These are phyloP conservation scores for Neoscytalidium dimidiatum DNA, from an alignment of 2,329 filamentous ascomycete species.

Conservation along the genomic window DNA sequence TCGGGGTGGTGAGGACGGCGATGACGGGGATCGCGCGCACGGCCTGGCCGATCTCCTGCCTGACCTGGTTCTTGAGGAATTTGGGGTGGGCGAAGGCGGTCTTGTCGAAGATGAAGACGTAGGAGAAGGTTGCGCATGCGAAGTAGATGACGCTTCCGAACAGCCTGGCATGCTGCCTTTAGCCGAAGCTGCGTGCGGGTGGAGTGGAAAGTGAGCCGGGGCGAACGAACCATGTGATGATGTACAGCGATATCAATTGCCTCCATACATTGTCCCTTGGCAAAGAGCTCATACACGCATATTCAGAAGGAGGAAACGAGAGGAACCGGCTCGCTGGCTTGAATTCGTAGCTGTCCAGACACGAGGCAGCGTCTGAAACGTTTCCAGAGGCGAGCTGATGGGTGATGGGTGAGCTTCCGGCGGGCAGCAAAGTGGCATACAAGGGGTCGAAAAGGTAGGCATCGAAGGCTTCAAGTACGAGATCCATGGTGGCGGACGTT, in stretches of 20 bases:
- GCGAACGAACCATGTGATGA: constrained; percentile 79
- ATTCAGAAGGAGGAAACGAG: constrained; percentile 67
- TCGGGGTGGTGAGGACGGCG: constrained; percentile 48
- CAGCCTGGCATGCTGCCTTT: not conserved
- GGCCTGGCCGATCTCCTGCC: constrained; percentile 48
- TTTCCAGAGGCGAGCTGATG: constrained; percentile 61
- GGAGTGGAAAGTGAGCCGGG: not conserved
- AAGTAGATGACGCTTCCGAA: constrained; percentile 22
- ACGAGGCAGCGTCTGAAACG: constrained; percentile 35
- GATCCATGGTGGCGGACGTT: constrained; percentile 69
- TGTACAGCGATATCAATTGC: constrained; percentile 73
- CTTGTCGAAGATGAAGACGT: constrained; percentile 41
- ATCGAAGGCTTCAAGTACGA: constrained; percentile 83
- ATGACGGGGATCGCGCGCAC: constrained; percentile 48
- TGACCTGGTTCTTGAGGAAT: constrained; percentile 52
- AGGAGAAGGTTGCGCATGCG: constrained; percentile 25
- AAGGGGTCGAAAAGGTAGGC: constrained; percentile 77
- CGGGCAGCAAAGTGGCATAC: constrained; percentile 70
- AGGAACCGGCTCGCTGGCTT: constrained; percentile 72
- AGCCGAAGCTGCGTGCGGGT: not conserved
- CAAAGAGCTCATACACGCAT: constrained; percentile 78
- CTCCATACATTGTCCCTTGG: constrained; percentile 75
- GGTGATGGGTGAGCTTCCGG: constrained; percentile 45
- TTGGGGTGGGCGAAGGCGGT: constrained; percentile 50
- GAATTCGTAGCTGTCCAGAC: constrained; percentile 59